Conservation (phyloP, 768 basidiomycete species). For the Neoboletus brunneissimus region DNA sequence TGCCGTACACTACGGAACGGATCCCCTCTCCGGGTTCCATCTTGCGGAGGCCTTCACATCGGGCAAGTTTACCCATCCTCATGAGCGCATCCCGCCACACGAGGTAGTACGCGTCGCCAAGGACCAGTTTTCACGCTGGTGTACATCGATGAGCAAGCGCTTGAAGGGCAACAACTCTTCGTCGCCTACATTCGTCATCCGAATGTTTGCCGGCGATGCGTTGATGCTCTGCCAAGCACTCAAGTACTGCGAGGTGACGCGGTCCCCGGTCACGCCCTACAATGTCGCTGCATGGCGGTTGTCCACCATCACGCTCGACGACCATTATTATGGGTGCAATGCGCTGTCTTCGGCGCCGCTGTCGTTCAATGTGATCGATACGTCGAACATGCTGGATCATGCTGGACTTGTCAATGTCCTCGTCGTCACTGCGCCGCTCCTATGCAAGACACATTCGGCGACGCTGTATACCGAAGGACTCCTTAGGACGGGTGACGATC, state of each 20-base stretch:
- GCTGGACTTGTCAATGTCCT: conserved; percentile 28
- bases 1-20: conserved; percentile 29
- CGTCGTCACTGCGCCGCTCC: conserved; percentile 21
- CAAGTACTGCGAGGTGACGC: conserved; percentile 11
- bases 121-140: conserved; percentile 28
- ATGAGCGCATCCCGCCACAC: not conserved
- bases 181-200: conserved; percentile 21
- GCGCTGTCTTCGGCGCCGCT: conserved; percentile 17
- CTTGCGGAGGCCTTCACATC: conserved; percentile 26
- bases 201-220: conserved; percentile 31
- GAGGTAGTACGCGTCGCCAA: conserved; percentile 17
- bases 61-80: not conserved
- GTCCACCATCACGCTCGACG: conserved; percentile 22
- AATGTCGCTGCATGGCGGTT: conserved; percentile 23
- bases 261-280: conserved; percentile 17
- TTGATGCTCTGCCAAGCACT: conserved; percentile 24
- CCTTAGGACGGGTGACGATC: conserved; percentile 10
- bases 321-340: conserved; percentile 13
- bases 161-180: conserved; percentile 14
- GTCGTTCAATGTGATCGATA: conserved; percentile 33
- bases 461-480: conserved; percentile 30
- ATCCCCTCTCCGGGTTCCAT: conserved; percentile 30
- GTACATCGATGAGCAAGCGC: conserved; percentile 13
- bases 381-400: conserved; percentile 29
- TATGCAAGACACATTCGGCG: conserved; percentile 18